These are phyloP conservation scores for Hygrophorus pudorinus DNA, from an alignment of 768 basidiomycete genomes.

Conservation along the genomic window DNA sequence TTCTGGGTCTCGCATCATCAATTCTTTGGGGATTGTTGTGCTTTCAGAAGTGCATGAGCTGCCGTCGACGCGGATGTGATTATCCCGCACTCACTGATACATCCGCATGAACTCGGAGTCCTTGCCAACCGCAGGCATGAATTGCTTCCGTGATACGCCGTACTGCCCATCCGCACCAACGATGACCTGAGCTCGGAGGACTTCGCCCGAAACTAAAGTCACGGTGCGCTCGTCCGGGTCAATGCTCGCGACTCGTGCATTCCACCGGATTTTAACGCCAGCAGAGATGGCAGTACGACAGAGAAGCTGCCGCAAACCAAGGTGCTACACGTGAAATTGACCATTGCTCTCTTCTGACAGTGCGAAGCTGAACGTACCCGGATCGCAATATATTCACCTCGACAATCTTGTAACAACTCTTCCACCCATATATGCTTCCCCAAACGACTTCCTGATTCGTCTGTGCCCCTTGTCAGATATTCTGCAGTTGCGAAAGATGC, in stretches of 20 bases:
- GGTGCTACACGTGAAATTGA: slow-evolving; percentile 26
- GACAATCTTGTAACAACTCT: slow-evolving; percentile 37
- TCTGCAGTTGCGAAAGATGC: not conserved
- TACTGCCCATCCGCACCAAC: slow-evolving; percentile 45
- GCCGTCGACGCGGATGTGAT: not conserved
- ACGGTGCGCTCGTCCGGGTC: slow-evolving; percentile 21
- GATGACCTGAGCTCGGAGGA: slow-evolving; percentile 37
- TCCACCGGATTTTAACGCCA: slow-evolving; percentile 33
- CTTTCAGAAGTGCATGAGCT: slow-evolving; percentile 14
- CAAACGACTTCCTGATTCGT: slow-evolving; percentile 37
- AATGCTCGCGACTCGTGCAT: slow-evolving; percentile 20
- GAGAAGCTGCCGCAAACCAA: slow-evolving; percentile 38
- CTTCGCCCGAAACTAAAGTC: slow-evolving; percentile 29
- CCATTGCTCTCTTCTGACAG: not conserved
- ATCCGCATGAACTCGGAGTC: slow-evolving; percentile 13
- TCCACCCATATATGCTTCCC: slow-evolving; percentile 43
- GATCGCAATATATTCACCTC: slow-evolving; percentile 32
- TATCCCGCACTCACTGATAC: slow-evolving; percentile 28
- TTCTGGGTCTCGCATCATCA: slow-evolving; percentile 30
- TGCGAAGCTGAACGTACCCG: slow-evolving; percentile 14
- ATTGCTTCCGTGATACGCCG: slow-evolving; percentile 27
- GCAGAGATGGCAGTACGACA: slow-evolving; percentile 32
- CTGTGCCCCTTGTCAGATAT: slow-evolving; percentile 18
- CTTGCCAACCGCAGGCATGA: slow-evolving; percentile 11
- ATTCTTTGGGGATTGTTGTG: slow-evolving; percentile 28